These are phyloP conservation scores for Leonotis leonurus DNA, from an alignment of 257 asterid species.

Conservation along the genomic window DNA sequence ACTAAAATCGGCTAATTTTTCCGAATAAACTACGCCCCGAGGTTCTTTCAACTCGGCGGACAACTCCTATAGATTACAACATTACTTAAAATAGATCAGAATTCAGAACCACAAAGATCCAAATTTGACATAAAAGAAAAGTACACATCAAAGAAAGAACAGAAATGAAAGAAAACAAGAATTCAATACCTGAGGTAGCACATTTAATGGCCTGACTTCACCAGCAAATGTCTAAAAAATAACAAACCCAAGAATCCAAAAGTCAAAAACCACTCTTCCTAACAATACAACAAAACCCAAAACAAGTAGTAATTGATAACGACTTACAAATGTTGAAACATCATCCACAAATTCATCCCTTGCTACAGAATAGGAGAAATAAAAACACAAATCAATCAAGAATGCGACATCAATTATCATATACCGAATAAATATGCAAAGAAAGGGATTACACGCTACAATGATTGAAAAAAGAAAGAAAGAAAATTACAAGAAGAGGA, in stretches of 20 bases:
- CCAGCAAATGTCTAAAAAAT: constrained; percentile 61
- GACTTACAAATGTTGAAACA: constrained; percentile 69
- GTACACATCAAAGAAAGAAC: neutral
- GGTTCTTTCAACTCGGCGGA: constrained; percentile 51
- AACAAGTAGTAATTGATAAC: constrained; percentile 6
- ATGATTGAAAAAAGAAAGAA: neutral
- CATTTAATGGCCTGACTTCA: constrained; percentile 66
- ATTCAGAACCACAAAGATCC: constrained; percentile 23
- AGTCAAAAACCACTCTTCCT: constrained; percentile 1
- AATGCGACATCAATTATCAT: constrained; percentile 3
- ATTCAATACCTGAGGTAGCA: constrained; percentile 66
- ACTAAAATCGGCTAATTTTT: constrained; percentile 31
- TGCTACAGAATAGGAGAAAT: constrained; percentile 34
- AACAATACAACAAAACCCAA: neutral
- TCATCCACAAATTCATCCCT: constrained; percentile 60
- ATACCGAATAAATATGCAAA: neutral
- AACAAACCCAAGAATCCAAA: constrained; percentile 10
- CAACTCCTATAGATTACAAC: constrained; percentile 47
- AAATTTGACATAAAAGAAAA: neutral
- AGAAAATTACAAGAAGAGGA: constrained; percentile 56
- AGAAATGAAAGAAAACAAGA: constrained; percentile 18
- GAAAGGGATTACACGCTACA: neutral
- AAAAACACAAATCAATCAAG: constrained; percentile 18
- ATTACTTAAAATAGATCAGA: constrained; percentile 13
- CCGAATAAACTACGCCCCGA: constrained; percentile 48